A percentile compares a stretch with the other conserved stretches of the same genome.
Evolutionary conservation across 805 yeast species (phyloP).

Genomic region (Kuraishia hungarica): DNA sequence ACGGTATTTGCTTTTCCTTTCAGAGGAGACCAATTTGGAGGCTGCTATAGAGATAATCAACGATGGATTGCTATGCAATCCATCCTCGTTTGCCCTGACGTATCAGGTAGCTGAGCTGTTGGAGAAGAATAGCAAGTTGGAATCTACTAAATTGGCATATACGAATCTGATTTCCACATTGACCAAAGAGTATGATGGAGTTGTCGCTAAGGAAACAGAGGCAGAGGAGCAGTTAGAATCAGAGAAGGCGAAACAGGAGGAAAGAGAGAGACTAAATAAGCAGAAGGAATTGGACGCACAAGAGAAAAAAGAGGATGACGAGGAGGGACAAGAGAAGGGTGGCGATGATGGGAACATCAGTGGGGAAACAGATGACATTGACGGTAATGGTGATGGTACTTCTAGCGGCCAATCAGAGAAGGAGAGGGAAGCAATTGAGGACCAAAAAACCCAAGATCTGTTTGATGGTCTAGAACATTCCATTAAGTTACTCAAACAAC

Average conservation of each 20-base stretch:
- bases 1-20: slow-evolving; percentile 10
- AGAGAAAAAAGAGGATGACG: not conserved
- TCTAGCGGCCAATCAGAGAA: not conserved
- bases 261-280: not conserved
- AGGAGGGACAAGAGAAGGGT: not conserved
- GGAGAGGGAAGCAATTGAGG: not conserved
- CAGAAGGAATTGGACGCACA: not conserved
- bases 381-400: not conserved
- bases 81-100: slow-evolving; percentile 58
- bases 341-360: not conserved
- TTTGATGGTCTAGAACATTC: not conserved
- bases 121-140: slow-evolving; percentile 48
- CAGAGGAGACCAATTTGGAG: slow-evolving; percentile 6
- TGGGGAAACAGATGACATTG: not conserved
- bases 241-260: slow-evolving; percentile 13
- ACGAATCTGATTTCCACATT: slow-evolving; percentile 41
- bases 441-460: not conserved
- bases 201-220: slow-evolving; percentile 7
- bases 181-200: slow-evolving; percentile 23
- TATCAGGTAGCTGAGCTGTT: slow-evolving; percentile 61
- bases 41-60: slow-evolving; percentile 33
- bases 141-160: slow-evolving; percentile 42
- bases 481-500: slow-evolving; percentile 14
- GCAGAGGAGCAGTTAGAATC: slow-evolving; percentile 13
- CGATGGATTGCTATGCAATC: slow-evolving; percentile 56